Percentiles rank a stretch among this genome's conserved stretches.
phyloP scores from a whole-genome alignment of 2,329 filamentous ascomycete species.

The Ophiocordyceps robertsii region DNA sequence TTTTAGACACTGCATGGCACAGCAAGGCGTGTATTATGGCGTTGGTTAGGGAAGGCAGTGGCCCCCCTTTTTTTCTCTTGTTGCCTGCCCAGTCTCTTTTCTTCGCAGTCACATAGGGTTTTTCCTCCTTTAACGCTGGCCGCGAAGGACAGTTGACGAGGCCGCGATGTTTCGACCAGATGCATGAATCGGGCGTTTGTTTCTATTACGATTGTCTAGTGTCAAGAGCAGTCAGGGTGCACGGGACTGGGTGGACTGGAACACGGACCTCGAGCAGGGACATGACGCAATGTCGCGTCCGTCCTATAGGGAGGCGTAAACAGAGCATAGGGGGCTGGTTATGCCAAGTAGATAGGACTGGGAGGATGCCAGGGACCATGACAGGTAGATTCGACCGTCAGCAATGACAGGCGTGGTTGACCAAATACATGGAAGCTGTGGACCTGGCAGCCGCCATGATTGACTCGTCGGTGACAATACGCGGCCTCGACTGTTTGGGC shows the following conservation, averaged over 20 bases:
- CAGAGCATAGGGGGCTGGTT: not conserved
- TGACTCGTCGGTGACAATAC: too few relatives aligned
- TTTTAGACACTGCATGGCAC: constrained; percentile 13
- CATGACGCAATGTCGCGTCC: too few relatives aligned
- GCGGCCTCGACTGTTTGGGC: not conserved
- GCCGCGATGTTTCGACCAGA: too few relatives aligned
- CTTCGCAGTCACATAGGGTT: not conserved
- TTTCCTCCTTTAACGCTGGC: not conserved
- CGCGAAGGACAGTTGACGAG: too few relatives aligned
- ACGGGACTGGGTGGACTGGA: too few relatives aligned
- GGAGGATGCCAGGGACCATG: not conserved
- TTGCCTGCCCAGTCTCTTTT: not conserved
- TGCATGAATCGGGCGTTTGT: too few relatives aligned
- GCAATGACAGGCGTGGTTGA: constrained; percentile 7
- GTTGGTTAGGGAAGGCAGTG: constrained; percentile 11
- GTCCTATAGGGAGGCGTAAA: not conserved
- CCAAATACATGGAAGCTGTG: not conserved
- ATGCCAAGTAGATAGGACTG: not conserved
- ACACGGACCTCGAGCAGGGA: too few relatives aligned
- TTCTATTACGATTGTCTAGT: too few relatives aligned
- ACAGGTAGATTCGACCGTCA: constrained; percentile 11
- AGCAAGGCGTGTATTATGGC: constrained; percentile 16
- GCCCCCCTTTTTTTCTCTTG: not conserved
- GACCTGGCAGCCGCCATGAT: too few relatives aligned
- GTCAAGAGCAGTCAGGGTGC: too few relatives aligned